A percentile compares a stretch with the other conserved stretches of the same genome.
Evolutionary conservation across 345 rosid genomes (phyloP).

Genomic region (Populus ilicifolia): DNA sequence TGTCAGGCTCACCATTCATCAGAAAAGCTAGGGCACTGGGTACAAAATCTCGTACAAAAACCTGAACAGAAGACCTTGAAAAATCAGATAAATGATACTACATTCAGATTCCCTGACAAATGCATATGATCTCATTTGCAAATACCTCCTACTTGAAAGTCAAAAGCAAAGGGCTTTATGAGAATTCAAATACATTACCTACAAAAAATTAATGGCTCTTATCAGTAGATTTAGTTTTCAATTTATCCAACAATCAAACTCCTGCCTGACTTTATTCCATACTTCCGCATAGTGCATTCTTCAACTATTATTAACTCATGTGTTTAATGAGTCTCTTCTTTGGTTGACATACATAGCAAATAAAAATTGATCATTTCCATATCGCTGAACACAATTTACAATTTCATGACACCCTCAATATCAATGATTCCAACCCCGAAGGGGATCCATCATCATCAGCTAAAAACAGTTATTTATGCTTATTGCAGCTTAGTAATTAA

Average conservation of each 20-base stretch:
- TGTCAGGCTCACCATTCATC: slow-evolving; percentile 76
- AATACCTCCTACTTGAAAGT: not conserved
- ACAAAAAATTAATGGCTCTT: not conserved
- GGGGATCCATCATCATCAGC: not conserved
- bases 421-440: not conserved
- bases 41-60: slow-evolving; percentile 76
- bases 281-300: not conserved
- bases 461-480: not conserved
- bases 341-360: not conserved
- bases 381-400: not conserved
- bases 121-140: not conserved
- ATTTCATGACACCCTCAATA: not conserved
- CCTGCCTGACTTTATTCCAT: not conserved
- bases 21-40: slow-evolving; percentile 79
- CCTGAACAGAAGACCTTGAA: slow-evolving; percentile 30
- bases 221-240: not conserved
- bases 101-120: not conserved
- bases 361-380: not conserved
- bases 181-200: not conserved
- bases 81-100: not conserved
- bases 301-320: not conserved
- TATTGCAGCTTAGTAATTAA: not conserved
- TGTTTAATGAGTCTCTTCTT: not conserved
- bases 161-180: not conserved
- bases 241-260: not conserved